Evolutionary conservation across 176 grass and related monocot genomes (phyloP).

Genomic region (Rhynchospora pubera): DNA sequence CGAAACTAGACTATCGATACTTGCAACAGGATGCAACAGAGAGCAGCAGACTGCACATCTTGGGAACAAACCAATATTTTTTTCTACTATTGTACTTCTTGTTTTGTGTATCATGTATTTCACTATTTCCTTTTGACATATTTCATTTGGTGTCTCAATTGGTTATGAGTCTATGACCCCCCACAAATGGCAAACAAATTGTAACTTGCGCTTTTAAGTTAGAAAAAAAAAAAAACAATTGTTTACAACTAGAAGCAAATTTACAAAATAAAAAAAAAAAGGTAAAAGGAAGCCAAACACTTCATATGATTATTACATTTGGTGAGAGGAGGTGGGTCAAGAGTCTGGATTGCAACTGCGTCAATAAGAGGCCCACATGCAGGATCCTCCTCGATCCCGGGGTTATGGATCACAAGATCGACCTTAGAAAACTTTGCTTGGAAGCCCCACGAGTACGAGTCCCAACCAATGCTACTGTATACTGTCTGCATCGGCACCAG

Average conservation of each 20-base stretch:
- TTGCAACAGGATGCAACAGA: not conserved
- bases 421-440: slow-evolving; percentile 38
- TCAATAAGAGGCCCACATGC: slow-evolving; percentile 86
- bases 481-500: slow-evolving; percentile 73
- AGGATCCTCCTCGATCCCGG: slow-evolving; percentile 69
- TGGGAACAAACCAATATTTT: not conserved
- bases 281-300: not conserved
- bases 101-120: not conserved
- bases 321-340: slow-evolving; percentile 41
- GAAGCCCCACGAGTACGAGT: slow-evolving; percentile 84
- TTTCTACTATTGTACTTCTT: not conserved
- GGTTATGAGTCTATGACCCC: not conserved
- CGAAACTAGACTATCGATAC: not conserved
- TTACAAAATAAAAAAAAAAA: not conserved
- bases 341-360: slow-evolving; percentile 45
- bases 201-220: no score
- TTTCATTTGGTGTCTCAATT: not conserved
- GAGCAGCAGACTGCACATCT: not conserved
- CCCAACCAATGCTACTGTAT: slow-evolving; percentile 82
- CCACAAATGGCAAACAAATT: not conserved
- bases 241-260: not conserved
- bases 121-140: not conserved
- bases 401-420: slow-evolving; percentile 65
- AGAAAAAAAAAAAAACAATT: not conserved
- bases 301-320: not conserved